Conservation (phyloP, 2,329 filamentous ascomycete genomes). For the Claviceps maximensis region DNA sequence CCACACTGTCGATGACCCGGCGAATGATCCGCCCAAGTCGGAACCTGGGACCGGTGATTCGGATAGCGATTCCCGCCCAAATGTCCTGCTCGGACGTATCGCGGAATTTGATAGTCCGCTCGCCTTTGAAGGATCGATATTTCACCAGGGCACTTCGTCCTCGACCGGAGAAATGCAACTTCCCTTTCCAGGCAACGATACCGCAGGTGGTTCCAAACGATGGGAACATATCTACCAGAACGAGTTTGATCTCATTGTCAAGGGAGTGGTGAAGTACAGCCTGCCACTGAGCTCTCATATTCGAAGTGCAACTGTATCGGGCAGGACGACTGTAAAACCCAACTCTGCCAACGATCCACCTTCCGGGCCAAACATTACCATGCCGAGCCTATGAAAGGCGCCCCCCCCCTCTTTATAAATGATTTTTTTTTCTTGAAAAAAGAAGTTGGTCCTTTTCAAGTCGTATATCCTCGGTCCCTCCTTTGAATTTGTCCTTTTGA, state of each 20-base stretch:
- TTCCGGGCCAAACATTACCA: constrained; percentile 65
- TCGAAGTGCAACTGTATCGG: constrained; percentile 46
- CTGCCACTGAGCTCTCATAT: constrained; percentile 48
- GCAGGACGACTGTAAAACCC: constrained; percentile 45
- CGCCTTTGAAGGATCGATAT: constrained; percentile 79
- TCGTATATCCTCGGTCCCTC: constrained; percentile 7
- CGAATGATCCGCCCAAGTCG: constrained; percentile 27
- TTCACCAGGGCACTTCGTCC: constrained; percentile 56
- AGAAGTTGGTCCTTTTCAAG: neutral
- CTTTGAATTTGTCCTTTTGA: constrained; percentile 18
- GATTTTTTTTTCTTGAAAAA: neutral
- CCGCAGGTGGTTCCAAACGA: constrained; percentile 67
- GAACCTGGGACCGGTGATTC: constrained; percentile 31
- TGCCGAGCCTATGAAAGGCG: constrained; percentile 6
- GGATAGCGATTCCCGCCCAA: constrained; percentile 52
- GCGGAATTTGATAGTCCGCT: constrained; percentile 77
- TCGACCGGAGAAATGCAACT: constrained; percentile 79
- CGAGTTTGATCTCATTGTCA: constrained; percentile 84
- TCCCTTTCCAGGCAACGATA: constrained; percentile 72
- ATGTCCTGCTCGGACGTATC: constrained; percentile 85
- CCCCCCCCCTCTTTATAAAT: too few species aligned
- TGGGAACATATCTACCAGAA: constrained; percentile 88
- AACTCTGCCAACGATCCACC: constrained; percentile 49
- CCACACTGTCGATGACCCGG: constrained; percentile 18
- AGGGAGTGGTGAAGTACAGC: constrained; percentile 78